phyloP scores from a whole-genome alignment of 2,329 filamentous ascomycete species.

The Aspergillus hortae region DNA sequence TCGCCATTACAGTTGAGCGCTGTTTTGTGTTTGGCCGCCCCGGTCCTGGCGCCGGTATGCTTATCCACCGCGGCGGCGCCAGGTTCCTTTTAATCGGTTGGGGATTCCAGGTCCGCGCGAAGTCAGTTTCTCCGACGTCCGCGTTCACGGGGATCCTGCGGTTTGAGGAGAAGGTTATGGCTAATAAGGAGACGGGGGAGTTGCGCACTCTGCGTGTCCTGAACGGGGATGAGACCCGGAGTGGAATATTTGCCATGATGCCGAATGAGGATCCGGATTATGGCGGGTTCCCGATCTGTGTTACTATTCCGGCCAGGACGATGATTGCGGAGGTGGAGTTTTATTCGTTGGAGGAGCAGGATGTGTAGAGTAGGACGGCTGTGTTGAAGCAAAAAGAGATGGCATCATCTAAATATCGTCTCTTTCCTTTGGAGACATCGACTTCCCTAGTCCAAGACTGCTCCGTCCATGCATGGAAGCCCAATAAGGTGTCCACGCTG shows the following conservation, averaged over 20 bases:
- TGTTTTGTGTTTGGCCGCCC: constrained; percentile 47
- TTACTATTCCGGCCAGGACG: constrained; percentile 48
- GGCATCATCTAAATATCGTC: too few species aligned
- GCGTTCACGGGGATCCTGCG: constrained; percentile 44
- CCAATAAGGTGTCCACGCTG: neutral
- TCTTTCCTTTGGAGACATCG: too few species aligned
- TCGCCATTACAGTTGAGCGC: constrained; percentile 39
- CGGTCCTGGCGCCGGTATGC: constrained; percentile 40
- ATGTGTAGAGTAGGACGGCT: too few species aligned
- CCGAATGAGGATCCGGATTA: constrained; percentile 56
- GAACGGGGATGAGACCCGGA: constrained; percentile 47
- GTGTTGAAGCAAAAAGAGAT: too few species aligned
- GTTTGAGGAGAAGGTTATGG: constrained; percentile 41
- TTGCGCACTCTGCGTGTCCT: constrained; percentile 36
- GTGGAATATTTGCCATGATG: constrained; percentile 52
- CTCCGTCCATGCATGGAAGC: too few species aligned
- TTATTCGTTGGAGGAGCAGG: too few species aligned
- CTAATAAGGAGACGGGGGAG: constrained; percentile 28
- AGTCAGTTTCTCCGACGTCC: constrained; percentile 25
- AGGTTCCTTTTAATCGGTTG: constrained; percentile 46
- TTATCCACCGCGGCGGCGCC: constrained; percentile 38
- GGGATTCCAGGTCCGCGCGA: constrained; percentile 41
- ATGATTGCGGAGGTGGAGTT: too few species aligned
- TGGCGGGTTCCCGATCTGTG: constrained; percentile 53
- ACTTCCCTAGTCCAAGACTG: too few species aligned